Conservation (phyloP, 1,284 basidiomycete genomes). For the Leucocoprinus gongylophorus region DNA sequence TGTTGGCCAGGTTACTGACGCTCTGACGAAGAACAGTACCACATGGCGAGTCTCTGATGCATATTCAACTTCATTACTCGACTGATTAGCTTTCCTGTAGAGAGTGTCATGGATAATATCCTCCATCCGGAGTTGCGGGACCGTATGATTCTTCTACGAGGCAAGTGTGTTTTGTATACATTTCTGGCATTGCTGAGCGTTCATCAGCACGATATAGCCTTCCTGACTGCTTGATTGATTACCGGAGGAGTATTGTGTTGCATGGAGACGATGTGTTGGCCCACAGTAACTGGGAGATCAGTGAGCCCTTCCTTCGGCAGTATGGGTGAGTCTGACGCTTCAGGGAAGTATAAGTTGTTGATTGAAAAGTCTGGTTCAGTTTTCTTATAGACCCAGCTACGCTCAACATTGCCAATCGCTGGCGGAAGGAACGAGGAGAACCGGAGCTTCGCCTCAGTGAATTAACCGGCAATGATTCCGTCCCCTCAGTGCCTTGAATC, state of each 20-base stretch:
- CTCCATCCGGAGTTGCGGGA: constrained; percentile 84
- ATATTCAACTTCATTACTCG: constrained; percentile 2
- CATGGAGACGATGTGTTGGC: constrained; percentile 87
- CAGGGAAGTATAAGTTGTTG: background rate
- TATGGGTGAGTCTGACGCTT: constrained; percentile 53
- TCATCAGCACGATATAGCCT: constrained; percentile 65
- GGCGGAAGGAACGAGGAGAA: constrained; percentile 71
- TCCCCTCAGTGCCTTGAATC: constrained; percentile 20
- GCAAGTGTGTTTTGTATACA: constrained; percentile 32
- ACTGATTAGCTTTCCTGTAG: constrained; percentile 30
- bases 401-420: constrained; percentile 61
- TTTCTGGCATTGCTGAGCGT: constrained; percentile 17
- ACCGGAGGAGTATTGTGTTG: constrained; percentile 57
- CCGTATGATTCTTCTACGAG: constrained; percentile 80
- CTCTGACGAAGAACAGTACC: constrained; percentile 59
- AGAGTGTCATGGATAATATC: constrained; percentile 84
- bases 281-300: constrained; percentile 84
- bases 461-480: constrained; percentile 40
- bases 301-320: constrained; percentile 73
- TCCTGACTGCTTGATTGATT: constrained; percentile 68
- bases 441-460: constrained; percentile 52
- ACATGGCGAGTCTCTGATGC: constrained; percentile 49
- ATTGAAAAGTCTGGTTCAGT: constrained; percentile 32
- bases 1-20: constrained; percentile 13
- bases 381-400: constrained; percentile 65